Conservation (phyloP, 108 stramenopile species). For the Nitzschia sp. region DNA sequence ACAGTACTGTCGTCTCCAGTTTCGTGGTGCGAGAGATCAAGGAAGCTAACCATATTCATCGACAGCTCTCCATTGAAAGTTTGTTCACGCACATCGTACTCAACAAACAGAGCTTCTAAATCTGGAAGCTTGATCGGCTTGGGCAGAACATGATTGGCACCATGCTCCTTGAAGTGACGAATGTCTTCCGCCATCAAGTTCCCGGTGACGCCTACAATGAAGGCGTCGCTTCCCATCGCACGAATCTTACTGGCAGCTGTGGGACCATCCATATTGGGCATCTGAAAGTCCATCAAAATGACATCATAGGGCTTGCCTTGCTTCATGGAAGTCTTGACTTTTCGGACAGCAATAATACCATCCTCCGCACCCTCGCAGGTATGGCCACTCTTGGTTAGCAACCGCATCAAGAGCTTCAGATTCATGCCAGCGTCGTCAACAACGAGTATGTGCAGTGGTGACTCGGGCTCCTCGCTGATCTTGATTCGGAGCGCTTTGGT, state of each 20-base stretch:
- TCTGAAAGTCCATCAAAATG: neutral
- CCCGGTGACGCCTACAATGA: conserved; percentile 46
- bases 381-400: conserved; percentile 29
- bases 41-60: too few relatives aligned
- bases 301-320: neutral
- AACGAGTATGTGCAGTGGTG: conserved; percentile 24
- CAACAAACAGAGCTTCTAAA: conserved; percentile 31
- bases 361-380: conserved; percentile 34
- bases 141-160: conserved; percentile 40
- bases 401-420: conserved; percentile 36
- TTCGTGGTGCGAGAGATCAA: too few relatives aligned
- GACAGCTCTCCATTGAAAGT: too few relatives aligned
- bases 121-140: conserved; percentile 38
- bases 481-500: too few relatives aligned
- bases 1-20: too few relatives aligned
- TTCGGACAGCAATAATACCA: conserved; percentile 13
- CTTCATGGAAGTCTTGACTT: neutral
- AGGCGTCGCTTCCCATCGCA: conserved; percentile 28
- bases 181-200: conserved; percentile 45
- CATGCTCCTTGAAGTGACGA: conserved; percentile 30
- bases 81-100: too few relatives aligned
- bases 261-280: too few relatives aligned
- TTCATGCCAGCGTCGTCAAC: conserved; percentile 34
- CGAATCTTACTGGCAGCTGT: conserved; percentile 22
- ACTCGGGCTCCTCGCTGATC: too few relatives aligned